Conservation (phyloP, 176 grass and related monocot species). For the Carex pumila region DNA sequence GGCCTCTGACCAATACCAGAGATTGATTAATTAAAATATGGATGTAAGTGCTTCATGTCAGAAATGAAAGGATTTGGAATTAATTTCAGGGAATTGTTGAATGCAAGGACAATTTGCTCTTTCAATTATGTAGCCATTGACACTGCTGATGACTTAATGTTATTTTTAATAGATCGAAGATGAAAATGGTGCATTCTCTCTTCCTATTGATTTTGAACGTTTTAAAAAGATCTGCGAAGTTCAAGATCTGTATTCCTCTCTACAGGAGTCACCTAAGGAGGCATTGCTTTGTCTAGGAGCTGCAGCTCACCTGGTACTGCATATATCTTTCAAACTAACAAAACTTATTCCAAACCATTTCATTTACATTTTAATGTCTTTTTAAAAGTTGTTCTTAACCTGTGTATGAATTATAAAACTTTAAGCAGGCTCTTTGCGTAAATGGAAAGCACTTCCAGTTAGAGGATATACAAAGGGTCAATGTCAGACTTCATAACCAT, state of each 20-base stretch:
- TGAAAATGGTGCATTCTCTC: slow-evolving; percentile 28
- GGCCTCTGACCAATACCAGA: neutral
- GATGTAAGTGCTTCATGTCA: neutral
- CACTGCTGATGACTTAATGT: neutral
- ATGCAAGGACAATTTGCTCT: neutral
- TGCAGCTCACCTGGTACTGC: slow-evolving; percentile 70
- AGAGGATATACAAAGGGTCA: slow-evolving; percentile 45
- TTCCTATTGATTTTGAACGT: slow-evolving; percentile 58
- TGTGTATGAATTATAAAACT: slow-evolving; percentile 10
- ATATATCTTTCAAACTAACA: slow-evolving; percentile 8
- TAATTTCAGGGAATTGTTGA: neutral
- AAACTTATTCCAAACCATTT: neutral
- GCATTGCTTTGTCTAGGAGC: slow-evolving; percentile 67
- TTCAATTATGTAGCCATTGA: slow-evolving; percentile 3
- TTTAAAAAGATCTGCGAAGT: slow-evolving; percentile 31
- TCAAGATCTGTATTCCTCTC: slow-evolving; percentile 30
- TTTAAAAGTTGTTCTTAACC: neutral
- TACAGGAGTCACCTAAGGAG: slow-evolving; percentile 57
- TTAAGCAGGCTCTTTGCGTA: slow-evolving; percentile 30
- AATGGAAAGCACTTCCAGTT: slow-evolving; percentile 19
- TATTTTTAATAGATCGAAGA: slow-evolving; percentile 46
- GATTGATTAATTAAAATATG: neutral
- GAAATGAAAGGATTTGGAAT: neutral
- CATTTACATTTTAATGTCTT: neutral
- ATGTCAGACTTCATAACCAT: slow-evolving; percentile 83